These are phyloP conservation scores for Houttuynia cordata DNA, from an alignment of 164 flowering plant species.

Conservation along the genomic window DNA sequence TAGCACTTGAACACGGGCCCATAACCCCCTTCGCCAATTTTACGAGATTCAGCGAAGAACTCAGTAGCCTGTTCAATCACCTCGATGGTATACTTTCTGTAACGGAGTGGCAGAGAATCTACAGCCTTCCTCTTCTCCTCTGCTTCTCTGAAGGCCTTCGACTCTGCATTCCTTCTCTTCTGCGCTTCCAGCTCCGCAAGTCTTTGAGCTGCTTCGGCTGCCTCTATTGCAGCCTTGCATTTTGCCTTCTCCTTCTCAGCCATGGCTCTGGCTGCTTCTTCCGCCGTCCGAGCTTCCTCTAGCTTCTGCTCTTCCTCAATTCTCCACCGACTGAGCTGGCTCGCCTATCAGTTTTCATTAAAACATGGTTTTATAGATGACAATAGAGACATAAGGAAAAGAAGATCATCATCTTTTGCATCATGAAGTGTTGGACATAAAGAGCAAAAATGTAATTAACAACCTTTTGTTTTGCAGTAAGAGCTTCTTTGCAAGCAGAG, in stretches of 20 bases:
- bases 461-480: constrained; percentile 60
- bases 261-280: constrained; percentile 55
- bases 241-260: constrained; percentile 63
- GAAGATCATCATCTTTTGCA: neutral
- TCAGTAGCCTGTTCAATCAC: constrained; percentile 63
- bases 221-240: constrained; percentile 59
- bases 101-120: constrained; percentile 25
- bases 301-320: constrained; percentile 56
- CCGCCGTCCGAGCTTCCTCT: constrained; percentile 49
- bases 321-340: constrained; percentile 77
- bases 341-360: constrained; percentile 32
- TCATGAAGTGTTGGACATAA: neutral
- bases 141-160: constrained; percentile 44
- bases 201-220: constrained; percentile 63
- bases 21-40: constrained; percentile 81
- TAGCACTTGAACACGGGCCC: constrained; percentile 57
- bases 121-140: constrained; percentile 43
- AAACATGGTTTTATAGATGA: neutral
- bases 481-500: constrained; percentile 65
- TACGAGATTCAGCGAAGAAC: constrained; percentile 28
- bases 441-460: too few species aligned
- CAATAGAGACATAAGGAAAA: neutral
- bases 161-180: constrained; percentile 53
- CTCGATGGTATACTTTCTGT: constrained; percentile 56
- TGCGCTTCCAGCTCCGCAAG: constrained; percentile 66